These are phyloP conservation scores for Endothia cerciana DNA, from an alignment of 2,329 filamentous ascomycete genomes.

Conservation along the genomic window DNA sequence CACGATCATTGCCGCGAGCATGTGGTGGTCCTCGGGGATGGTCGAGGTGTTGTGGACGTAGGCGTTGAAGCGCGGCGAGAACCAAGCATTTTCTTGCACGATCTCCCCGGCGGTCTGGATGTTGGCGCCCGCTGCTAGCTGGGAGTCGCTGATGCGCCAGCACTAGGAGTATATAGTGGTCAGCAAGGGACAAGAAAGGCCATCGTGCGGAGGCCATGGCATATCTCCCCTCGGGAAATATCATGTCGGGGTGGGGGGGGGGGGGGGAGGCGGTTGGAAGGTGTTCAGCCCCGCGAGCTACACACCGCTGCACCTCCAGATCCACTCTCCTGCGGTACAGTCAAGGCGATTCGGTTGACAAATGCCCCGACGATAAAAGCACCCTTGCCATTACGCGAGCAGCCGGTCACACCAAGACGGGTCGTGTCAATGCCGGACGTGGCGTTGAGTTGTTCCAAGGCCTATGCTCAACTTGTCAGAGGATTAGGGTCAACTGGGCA, in stretches of 20 bases:
- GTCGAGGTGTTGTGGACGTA: constrained; percentile 51
- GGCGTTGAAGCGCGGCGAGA: constrained; percentile 57
- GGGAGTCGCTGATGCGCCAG: constrained; percentile 59
- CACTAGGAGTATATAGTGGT: constrained; percentile 40
- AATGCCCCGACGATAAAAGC: constrained; percentile 65
- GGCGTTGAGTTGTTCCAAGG: constrained; percentile 54
- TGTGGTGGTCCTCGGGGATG: constrained; percentile 62
- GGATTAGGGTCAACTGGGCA: background rate
- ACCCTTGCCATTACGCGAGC: constrained; percentile 67
- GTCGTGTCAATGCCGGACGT: constrained; percentile 53
- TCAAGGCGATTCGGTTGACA: constrained; percentile 61
- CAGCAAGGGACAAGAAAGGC: background rate
- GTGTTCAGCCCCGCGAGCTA: background rate
- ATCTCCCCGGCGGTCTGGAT: constrained; percentile 65
- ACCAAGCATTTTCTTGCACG: constrained; percentile 63
- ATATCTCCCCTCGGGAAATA: background rate
- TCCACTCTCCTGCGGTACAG: constrained; percentile 65
- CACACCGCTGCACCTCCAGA: constrained; percentile 57
- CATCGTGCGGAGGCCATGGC: background rate
- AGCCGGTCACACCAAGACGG: constrained; percentile 62
- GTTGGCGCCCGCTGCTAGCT: constrained; percentile 57
- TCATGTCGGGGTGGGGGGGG: too few relatives aligned
- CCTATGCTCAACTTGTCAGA: background rate
- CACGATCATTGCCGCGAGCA: constrained; percentile 59
- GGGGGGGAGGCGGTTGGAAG: background rate